Conservation (phyloP, 768 basidiomycete species). For the Collybia nuda region DNA sequence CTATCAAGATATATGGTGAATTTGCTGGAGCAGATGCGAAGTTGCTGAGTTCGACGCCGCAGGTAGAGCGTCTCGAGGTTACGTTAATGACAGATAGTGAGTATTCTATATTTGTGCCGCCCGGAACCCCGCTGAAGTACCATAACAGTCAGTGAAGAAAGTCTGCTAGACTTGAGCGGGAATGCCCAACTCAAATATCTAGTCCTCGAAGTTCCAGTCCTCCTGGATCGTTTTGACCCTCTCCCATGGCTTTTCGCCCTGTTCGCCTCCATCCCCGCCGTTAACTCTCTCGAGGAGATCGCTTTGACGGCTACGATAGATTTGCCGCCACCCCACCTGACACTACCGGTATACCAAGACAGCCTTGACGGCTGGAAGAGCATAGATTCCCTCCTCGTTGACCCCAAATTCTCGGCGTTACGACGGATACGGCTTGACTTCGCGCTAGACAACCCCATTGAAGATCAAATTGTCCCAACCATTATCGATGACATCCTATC, state of each 20-base stretch:
- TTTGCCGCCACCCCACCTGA: slow-evolving; percentile 22
- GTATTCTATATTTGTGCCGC: neutral
- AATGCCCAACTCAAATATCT: slow-evolving; percentile 15
- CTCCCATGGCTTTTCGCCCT: slow-evolving; percentile 21
- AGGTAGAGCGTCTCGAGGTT: slow-evolving; percentile 7
- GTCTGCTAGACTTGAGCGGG: slow-evolving; percentile 4
- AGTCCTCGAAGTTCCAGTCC: slow-evolving; percentile 15
- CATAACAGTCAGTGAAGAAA: slow-evolving; percentile 17
- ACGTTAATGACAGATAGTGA: slow-evolving; percentile 6
- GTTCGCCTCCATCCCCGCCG: slow-evolving; percentile 15
- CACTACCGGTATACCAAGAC: slow-evolving; percentile 15
- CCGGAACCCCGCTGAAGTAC: slow-evolving; percentile 17
- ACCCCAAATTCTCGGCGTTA: slow-evolving; percentile 17
- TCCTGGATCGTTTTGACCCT: slow-evolving; percentile 22
- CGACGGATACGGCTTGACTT: slow-evolving; percentile 14
- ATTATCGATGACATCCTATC: slow-evolving; percentile 8
- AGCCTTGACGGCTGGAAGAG: slow-evolving; percentile 19
- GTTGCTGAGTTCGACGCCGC: neutral
- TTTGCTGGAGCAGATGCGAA: neutral
- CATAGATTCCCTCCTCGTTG: slow-evolving; percentile 21
- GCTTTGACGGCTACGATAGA: slow-evolving; percentile 19
- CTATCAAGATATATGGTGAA: neutral
- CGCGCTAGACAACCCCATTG: slow-evolving; percentile 7
- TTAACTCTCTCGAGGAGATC: slow-evolving; percentile 17
- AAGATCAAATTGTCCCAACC: slow-evolving; percentile 5